These are phyloP conservation scores for Phytophthora pini DNA, from an alignment of 352 stramenopile genomes.

Conservation along the genomic window DNA sequence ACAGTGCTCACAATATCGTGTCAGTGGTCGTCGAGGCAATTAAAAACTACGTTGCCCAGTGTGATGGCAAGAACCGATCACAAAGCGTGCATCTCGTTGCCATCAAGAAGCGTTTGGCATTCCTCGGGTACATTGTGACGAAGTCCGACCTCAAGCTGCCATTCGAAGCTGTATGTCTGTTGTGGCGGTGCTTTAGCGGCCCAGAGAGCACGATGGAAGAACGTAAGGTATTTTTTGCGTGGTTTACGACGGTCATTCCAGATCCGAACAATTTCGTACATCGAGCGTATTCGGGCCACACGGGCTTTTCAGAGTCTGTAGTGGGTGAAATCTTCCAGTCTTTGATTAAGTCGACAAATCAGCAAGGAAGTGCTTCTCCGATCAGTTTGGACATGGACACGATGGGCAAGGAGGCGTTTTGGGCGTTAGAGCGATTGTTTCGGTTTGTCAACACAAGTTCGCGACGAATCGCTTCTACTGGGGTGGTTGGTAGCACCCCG, in stretches of 20 bases:
- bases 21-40: constrained; percentile 66
- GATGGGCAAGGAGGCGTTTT: constrained; percentile 65
- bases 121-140: constrained; percentile 80
- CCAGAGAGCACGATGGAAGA: constrained; percentile 42
- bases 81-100: constrained; percentile 19
- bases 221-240: constrained; percentile 75
- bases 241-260: constrained; percentile 70
- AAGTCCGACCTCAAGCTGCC: constrained; percentile 75
- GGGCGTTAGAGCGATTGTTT: constrained; percentile 65
- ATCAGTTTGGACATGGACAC: constrained; percentile 58
- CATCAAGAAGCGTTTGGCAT: constrained; percentile 61
- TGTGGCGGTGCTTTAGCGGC: constrained; percentile 68
- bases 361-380: constrained; percentile 16
- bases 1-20: constrained; percentile 68
- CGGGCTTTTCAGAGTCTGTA: constrained; percentile 59
- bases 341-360: constrained; percentile 35
- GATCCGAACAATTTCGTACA: constrained; percentile 79
- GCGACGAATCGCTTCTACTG: constrained; percentile 46
- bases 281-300: constrained; percentile 65
- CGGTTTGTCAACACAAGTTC: constrained; percentile 66
- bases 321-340: constrained; percentile 59
- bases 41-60: constrained; percentile 45
- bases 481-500: constrained; percentile 25
- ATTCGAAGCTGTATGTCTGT: constrained; percentile 59
- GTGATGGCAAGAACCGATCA: constrained; percentile 11